These are phyloP conservation scores for Tubosaeta sp. DNA, from an alignment of 768 basidiomycete genomes.

Conservation along the genomic window DNA sequence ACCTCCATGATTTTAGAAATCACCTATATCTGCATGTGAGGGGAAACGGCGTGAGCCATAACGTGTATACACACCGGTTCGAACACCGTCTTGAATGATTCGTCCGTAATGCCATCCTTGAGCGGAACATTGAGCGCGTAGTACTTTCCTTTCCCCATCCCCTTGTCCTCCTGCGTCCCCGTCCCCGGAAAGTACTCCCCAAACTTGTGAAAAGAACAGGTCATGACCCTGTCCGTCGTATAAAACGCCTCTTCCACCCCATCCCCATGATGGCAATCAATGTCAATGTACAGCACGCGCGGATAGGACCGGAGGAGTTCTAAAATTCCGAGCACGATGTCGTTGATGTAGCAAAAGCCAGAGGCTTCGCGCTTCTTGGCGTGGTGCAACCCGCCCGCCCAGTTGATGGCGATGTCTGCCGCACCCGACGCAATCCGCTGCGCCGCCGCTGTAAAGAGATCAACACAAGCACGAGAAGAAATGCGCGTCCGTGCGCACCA, in stretches of 20 bases:
- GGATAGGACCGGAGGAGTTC: constrained; percentile 83
- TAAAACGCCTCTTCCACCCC: constrained; percentile 99
- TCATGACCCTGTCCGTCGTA: constrained; percentile 96
- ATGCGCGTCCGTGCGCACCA: constrained; percentile 44
- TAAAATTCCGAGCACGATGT: constrained; percentile 91
- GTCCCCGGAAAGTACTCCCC: constrained; percentile 81
- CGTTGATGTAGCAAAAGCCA: constrained; percentile 99
- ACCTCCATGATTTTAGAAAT: constrained; percentile 83
- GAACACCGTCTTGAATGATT: constrained; percentile 83
- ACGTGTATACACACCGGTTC: constrained; percentile 63
- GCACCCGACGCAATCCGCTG: constrained; percentile 74
- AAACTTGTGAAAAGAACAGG: constrained; percentile 94
- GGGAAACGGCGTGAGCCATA: neutral
- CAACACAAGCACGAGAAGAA: neutral
- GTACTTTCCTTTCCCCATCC: constrained; percentile 76
- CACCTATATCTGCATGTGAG: constrained; percentile 44
- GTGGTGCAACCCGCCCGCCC: constrained; percentile 98
- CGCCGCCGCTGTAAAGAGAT: constrained; percentile 53
- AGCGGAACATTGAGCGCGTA: constrained; percentile 93
- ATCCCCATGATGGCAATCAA: constrained; percentile 98
- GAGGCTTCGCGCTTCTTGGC: constrained; percentile 99
- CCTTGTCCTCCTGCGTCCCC: constrained; percentile 79
- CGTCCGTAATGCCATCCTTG: constrained; percentile 92
- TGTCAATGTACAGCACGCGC: constrained; percentile 94
- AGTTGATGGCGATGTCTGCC: constrained; percentile 85